Percentiles rank a stretch among this genome's conserved stretches.
Evolutionary conservation across 345 rosid genomes (phyloP).

Genomic region (Ceriops zippeliana): DNA sequence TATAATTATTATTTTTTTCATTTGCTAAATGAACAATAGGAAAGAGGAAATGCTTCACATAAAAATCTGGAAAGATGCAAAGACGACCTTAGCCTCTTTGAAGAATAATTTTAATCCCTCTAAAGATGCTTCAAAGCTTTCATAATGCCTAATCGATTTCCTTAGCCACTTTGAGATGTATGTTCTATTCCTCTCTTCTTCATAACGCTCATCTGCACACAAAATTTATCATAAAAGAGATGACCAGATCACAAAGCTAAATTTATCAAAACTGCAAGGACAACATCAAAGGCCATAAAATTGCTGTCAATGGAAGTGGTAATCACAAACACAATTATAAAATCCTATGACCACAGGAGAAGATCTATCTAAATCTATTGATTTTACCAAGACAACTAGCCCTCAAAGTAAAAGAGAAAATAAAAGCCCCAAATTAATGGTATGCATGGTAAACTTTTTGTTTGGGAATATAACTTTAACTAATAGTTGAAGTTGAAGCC

Average conservation of each 20-base stretch:
- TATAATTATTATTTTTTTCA: slow-evolving; percentile 4
- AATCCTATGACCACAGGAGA: too few relatives aligned
- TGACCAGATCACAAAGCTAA: neutral
- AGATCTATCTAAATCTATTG: too few relatives aligned
- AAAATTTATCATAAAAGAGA: slow-evolving; percentile 1
- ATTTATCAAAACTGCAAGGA: neutral
- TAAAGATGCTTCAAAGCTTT: slow-evolving; percentile 53
- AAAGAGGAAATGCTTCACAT: neutral
- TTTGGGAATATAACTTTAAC: too few relatives aligned
- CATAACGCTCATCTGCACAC: slow-evolving; percentile 74
- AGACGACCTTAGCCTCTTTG: slow-evolving; percentile 66
- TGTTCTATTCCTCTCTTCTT: slow-evolving; percentile 59
- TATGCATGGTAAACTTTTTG: too few relatives aligned
- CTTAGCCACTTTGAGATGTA: slow-evolving; percentile 93
- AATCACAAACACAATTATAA: too few relatives aligned
- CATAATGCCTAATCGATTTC: slow-evolving; percentile 62
- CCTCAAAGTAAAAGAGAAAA: too few relatives aligned
- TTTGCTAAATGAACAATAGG: neutral
- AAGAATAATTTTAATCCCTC: slow-evolving; percentile 68
- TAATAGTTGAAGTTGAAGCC: too few relatives aligned
- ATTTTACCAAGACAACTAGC: too few relatives aligned
- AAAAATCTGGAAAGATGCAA: slow-evolving; percentile 4
- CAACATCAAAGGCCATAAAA: neutral
- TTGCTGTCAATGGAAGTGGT: too few relatives aligned
- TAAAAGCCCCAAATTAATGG: too few relatives aligned